Evolutionary conservation across 2,329 filamentous ascomycete species (phyloP).

Genomic region (Thermomyces lanuginosus): DNA sequence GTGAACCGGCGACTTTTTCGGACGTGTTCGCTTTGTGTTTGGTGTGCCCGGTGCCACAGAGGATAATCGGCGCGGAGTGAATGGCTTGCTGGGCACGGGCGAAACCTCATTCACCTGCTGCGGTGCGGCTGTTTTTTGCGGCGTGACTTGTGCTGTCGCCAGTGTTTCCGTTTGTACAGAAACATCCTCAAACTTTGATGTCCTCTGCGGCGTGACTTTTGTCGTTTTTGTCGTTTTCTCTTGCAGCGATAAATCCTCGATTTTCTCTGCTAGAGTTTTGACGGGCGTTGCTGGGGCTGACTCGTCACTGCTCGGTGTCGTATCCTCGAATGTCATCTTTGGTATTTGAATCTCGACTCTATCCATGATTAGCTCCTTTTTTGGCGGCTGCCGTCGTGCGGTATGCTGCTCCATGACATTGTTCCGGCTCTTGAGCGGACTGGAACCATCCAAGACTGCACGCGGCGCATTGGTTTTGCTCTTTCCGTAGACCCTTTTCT

Average conservation of each 20-base stretch:
- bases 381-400: too few relatives aligned
- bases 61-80: too few relatives aligned
- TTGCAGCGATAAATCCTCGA: background rate
- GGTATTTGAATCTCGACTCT: conserved; percentile 13
- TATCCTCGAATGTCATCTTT: conserved; percentile 11
- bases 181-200: too few relatives aligned
- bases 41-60: conserved; percentile 7
- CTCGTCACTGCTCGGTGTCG: background rate
- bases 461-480: conserved; percentile 6
- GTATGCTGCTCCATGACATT: background rate
- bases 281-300: conserved; percentile 1
- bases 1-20: conserved; percentile 9
- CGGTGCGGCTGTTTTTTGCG: background rate
- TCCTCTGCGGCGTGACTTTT: background rate
- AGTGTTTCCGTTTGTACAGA: background rate
- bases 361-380: too few relatives aligned
- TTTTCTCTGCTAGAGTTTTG: conserved; percentile 1
- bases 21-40: conserved; percentile 4
- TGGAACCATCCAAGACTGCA: conserved; percentile 7
- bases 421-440: conserved; percentile 4
- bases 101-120: too few relatives aligned
- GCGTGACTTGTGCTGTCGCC: background rate
- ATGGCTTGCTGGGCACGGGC: too few relatives aligned
- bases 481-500: conserved; percentile 8
- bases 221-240: conserved; percentile 1